These are phyloP conservation scores for Neopestalotiopsis sp. DNA, from an alignment of 2,329 filamentous ascomycete genomes.

Conservation along the genomic window DNA sequence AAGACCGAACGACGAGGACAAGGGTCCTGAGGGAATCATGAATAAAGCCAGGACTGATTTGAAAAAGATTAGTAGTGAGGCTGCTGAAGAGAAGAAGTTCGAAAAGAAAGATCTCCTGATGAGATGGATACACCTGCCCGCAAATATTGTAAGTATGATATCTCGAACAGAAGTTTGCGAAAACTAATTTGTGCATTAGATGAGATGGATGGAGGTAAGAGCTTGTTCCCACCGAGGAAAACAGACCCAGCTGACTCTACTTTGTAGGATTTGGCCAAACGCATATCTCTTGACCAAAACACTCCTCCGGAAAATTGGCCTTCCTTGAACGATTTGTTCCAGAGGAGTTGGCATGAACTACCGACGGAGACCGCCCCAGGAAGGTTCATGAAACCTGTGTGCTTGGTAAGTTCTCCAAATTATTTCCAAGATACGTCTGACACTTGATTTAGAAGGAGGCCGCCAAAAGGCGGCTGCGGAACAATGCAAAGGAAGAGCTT, in stretches of 20 bases:
- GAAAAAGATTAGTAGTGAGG: neutral
- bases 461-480: neutral
- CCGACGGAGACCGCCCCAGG: neutral
- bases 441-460: neutral
- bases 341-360: neutral
- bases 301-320: neutral
- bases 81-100: neutral
- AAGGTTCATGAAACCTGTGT: neutral
- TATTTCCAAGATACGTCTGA: neutral
- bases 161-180: neutral
- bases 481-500: neutral
- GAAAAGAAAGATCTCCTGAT: neutral
- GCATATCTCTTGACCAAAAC: neutral
- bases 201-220: neutral
- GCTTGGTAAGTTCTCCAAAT: neutral
- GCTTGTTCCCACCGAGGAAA: neutral
- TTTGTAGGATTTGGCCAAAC: neutral
- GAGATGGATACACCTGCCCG: neutral
- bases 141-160: neutral
- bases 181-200: neutral
- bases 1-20: neutral
- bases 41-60: neutral
- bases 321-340: neutral
- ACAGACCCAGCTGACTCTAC: neutral
- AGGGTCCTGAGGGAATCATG: neutral